Conservation (phyloP, 768 basidiomycete genomes). For the Psilocybe cyanescens region DNA sequence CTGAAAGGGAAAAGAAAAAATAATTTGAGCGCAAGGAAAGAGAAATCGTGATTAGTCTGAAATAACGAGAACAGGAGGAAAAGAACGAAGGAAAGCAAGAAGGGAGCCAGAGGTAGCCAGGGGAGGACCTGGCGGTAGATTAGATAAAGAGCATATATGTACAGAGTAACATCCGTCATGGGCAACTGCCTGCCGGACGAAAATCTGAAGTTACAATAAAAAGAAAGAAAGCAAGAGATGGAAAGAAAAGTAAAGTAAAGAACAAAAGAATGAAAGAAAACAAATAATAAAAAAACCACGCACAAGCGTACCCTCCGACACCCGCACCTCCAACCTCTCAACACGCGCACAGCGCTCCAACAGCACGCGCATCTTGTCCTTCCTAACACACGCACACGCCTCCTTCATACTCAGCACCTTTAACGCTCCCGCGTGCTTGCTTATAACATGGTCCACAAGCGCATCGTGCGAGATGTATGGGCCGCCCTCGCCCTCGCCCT, state of each 20-base stretch:
- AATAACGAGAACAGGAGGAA: background rate
- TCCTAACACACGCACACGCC: slow-evolving; percentile 36
- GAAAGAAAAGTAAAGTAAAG: background rate
- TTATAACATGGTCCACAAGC: slow-evolving; percentile 42
- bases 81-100: background rate
- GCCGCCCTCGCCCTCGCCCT: slow-evolving; percentile 9
- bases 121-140: too few relatives aligned
- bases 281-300: slow-evolving; percentile 12
- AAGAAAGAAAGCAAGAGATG: background rate
- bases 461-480: slow-evolving; percentile 33
- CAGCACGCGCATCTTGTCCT: slow-evolving; percentile 30
- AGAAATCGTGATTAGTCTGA: too few relatives aligned
- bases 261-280: too few relatives aligned
- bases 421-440: slow-evolving; percentile 35
- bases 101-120: too few relatives aligned
- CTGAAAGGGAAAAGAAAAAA: slow-evolving; percentile 14
- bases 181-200: too few relatives aligned
- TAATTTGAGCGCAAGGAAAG: background rate
- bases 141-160: too few relatives aligned
- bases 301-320: slow-evolving; percentile 36
- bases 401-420: slow-evolving; percentile 33
- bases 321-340: slow-evolving; percentile 38
- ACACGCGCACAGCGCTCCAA: slow-evolving; percentile 33
- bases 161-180: too few relatives aligned
- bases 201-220: background rate